Conservation (phyloP, 176 grass and related monocot species). For the Tuctoria greenei region DNA sequence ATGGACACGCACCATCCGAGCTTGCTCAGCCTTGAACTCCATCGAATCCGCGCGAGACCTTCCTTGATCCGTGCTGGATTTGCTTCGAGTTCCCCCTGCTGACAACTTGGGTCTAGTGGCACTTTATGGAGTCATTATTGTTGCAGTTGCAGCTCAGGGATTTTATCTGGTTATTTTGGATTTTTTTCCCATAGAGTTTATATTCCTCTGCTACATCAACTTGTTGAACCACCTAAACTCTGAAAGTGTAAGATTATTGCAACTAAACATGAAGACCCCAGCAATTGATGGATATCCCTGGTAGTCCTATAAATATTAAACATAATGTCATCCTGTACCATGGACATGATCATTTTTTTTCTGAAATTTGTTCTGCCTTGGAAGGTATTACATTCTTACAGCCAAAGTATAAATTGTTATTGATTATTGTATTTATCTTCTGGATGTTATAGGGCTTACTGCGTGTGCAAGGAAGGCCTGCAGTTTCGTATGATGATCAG, state of each 20-base stretch:
- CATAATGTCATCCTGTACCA: neutral
- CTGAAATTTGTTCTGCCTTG: neutral
- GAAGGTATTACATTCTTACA: neutral
- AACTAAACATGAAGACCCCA: neutral
- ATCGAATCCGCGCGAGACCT: too few species aligned
- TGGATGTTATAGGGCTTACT: constrained; percentile 66
- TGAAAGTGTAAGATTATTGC: constrained; percentile 3
- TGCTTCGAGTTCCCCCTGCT: too few species aligned
- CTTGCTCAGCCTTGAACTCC: too few species aligned
- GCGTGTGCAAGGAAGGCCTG: constrained; percentile 86
- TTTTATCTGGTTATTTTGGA: neutral
- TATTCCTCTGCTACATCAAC: neutral
- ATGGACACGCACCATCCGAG: too few species aligned
- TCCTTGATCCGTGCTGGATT: too few species aligned
- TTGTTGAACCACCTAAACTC: constrained; percentile 10
- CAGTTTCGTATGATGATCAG: constrained; percentile 96
- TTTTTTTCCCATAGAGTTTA: constrained; percentile 21
- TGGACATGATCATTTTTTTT: neutral
- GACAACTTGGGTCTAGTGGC: too few species aligned
- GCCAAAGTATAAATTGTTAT: neutral
- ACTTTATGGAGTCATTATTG: neutral
- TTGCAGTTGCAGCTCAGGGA: neutral
- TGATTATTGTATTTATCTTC: constrained; percentile 19
- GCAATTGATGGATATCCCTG: neutral
- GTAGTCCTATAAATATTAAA: neutral